phyloP scores from a whole-genome alignment of 768 basidiomycete species.

The Tricholoma terreum region DNA sequence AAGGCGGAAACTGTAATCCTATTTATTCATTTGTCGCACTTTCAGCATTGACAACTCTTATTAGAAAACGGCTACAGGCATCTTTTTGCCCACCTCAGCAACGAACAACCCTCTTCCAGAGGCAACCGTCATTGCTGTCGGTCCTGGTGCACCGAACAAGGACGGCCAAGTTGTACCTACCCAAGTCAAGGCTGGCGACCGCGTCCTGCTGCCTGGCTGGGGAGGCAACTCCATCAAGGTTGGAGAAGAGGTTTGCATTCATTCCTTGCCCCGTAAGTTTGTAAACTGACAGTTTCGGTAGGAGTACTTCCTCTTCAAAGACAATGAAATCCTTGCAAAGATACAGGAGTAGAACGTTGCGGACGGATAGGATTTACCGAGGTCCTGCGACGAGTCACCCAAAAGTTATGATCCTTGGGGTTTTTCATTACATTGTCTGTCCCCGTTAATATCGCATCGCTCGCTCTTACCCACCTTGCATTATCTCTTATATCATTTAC shows the following conservation, averaged over 20 bases:
- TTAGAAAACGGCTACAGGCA: slow-evolving; percentile 96
- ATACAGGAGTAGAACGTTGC: slow-evolving; percentile 75
- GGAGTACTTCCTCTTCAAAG: slow-evolving; percentile 96
- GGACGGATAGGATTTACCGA: neutral
- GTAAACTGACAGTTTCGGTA: slow-evolving; percentile 26
- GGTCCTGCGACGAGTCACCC: neutral
- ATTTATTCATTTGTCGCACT: neutral
- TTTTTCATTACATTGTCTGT: neutral
- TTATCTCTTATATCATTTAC: neutral
- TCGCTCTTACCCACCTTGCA: neutral
- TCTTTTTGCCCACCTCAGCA: slow-evolving; percentile 92
- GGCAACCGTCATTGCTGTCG: slow-evolving; percentile 93
- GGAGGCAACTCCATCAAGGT: slow-evolving; percentile 96
- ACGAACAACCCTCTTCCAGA: slow-evolving; percentile 88
- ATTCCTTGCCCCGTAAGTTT: neutral
- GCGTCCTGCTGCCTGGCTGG: slow-evolving; percentile 93
- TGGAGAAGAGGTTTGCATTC: slow-evolving; percentile 81
- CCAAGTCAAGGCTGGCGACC: slow-evolving; percentile 83
- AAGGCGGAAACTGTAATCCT: slow-evolving; percentile 82
- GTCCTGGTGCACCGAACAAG: slow-evolving; percentile 91
- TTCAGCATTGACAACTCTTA: neutral
- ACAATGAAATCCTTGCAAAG: slow-evolving; percentile 93
- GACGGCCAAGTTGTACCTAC: slow-evolving; percentile 74
- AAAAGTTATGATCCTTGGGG: neutral
- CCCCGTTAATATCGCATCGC: neutral